Evolutionary conservation across 1,284 basidiomycete genomes (phyloP).

Genomic region (Heterobasidion occidentale): DNA sequence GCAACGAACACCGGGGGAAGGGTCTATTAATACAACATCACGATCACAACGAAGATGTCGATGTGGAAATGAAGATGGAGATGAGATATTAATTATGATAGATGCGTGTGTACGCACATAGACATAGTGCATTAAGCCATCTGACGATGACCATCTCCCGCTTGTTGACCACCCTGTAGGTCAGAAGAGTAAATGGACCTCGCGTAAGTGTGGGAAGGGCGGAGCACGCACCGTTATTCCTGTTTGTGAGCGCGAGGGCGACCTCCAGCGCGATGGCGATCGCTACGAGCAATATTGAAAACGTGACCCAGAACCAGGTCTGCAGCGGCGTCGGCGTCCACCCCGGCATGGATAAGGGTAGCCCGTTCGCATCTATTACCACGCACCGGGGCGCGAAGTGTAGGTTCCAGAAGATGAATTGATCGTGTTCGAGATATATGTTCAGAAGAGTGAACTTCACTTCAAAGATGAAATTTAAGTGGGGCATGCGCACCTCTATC

Average conservation of each 20-base stretch:
- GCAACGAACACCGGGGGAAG: constrained; percentile 41
- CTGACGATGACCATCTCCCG: constrained; percentile 15
- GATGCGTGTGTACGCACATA: constrained; percentile 25
- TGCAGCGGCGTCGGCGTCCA: constrained; percentile 39
- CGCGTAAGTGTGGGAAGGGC: not conserved
- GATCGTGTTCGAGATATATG: too few species aligned
- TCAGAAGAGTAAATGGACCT: not conserved
- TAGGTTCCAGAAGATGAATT: too few species aligned
- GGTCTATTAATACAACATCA: constrained; percentile 25
- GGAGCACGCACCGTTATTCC: constrained; percentile 30
- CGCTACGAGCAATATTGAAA: constrained; percentile 29
- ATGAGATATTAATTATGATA: not conserved
- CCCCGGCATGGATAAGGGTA: not conserved
- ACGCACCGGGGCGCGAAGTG: too few species aligned
- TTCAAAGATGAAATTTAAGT: too few species aligned
- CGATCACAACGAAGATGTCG: not conserved
- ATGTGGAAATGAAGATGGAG: too few species aligned
- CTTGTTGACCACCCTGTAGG: constrained; percentile 34
- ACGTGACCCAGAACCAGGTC: constrained; percentile 37
- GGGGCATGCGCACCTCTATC: too few species aligned
- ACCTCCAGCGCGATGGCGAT: constrained; percentile 39
- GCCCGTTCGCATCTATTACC: too few species aligned
- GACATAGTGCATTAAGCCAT: constrained; percentile 37
- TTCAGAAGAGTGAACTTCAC: too few species aligned
- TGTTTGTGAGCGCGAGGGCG: constrained; percentile 35